Evolutionary conservation across 768 basidiomycete genomes (phyloP), one percentile per base, ranked within the genome.

Genomic region (Tricholoma hemisulphureum): DNA sequence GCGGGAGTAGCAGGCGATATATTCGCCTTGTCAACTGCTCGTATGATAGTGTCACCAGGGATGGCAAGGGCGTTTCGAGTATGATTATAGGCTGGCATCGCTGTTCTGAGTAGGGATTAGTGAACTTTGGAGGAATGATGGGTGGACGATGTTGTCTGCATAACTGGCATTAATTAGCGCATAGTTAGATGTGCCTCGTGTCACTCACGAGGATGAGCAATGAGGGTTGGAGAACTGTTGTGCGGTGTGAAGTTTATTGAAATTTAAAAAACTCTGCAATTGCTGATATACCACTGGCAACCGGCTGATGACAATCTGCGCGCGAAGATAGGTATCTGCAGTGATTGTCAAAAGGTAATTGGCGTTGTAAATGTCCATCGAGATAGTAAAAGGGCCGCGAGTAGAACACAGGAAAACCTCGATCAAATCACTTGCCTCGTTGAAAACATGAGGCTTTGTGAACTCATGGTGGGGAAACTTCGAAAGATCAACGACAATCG

Each of bases 1-100:
- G 76, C 79, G 57, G 78, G 77, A 24, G 78, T 80, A 59, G 73
- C 70, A 43, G 78, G 77, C 21, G 77, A 75, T 6, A 65, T 64
- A 60, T 68, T 64, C 32, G 52, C 62, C 58, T 68, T 72, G 48
- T 64, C 54, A 53, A 55, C 43, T 48, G 65, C 53, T 60, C 52
- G 60, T 52, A 45, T 62, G 52, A 55, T 49, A 51, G 52, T 48
- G 53, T 57, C 57, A 45, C 35, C 50, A 57, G 60, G 59, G 35
- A 63, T 61, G 51, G 50, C 59, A 48, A 63, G 55, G 53, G 56
- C 61, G 54, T 73, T 71, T 61, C 63, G 72, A 45, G 57, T 55
- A 61, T 39, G 39, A 20, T 58, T 28, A 43, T 68, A 63, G 35
- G 63, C 53, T 52, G 65, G 65, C 67, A 69, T 69, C 39, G 64